Evolutionary conservation across 2,329 filamentous ascomycete genomes (phyloP).

Genomic region (Cercospora nicotianae): DNA sequence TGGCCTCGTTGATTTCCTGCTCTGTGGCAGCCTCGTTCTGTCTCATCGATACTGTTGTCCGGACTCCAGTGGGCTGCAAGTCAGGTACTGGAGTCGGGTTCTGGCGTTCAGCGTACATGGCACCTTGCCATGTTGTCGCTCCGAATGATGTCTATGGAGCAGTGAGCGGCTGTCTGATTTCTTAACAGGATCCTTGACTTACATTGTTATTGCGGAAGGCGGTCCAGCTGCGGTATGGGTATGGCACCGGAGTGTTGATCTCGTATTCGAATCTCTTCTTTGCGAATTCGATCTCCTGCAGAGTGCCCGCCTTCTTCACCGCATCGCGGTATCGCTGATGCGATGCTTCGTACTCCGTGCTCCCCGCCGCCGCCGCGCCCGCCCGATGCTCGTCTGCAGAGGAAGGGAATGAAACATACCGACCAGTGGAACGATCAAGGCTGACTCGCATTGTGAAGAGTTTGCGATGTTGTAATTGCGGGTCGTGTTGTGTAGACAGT

Average conservation of each 20-base stretch:
- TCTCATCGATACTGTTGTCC: background rate
- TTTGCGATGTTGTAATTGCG: background rate
- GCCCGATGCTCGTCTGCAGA: background rate
- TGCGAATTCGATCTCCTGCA: background rate
- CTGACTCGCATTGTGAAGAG: background rate
- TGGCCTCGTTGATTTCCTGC: background rate
- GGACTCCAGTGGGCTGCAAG: background rate
- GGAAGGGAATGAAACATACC: background rate
- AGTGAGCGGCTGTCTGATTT: background rate
- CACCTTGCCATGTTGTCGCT: background rate
- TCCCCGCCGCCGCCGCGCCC: background rate
- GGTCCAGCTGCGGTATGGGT: slow-evolving; percentile 1
- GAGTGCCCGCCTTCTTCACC: background rate
- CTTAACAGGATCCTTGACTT: too few relatives aligned
- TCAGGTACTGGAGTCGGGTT: background rate
- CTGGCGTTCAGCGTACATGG: background rate
- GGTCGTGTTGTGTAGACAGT: background rate
- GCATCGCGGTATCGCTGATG: background rate
- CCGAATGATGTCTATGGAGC: background rate
- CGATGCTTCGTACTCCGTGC: background rate
- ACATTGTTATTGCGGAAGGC: background rate
- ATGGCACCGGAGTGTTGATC: background rate
- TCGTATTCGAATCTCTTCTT: background rate
- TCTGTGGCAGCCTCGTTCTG: background rate
- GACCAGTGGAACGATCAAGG: background rate